A percentile compares a stretch with the other conserved stretches of the same genome.
Conservation (phyloP, 2,329 filamentous ascomycete genomes). For the Rachicladosporium sp. region DNA sequence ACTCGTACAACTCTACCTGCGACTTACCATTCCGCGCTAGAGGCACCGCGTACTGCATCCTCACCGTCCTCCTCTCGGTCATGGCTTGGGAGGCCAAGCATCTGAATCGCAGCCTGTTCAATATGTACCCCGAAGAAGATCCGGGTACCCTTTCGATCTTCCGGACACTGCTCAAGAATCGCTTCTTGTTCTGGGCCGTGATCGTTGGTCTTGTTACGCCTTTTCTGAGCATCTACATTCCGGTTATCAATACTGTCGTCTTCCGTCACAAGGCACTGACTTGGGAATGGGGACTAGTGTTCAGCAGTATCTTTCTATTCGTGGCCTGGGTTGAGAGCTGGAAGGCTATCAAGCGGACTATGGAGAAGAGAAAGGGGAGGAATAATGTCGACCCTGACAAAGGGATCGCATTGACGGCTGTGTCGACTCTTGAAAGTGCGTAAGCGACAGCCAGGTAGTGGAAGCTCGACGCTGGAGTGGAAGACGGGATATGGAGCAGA, state of each 20-base stretch:
- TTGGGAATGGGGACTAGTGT: conserved; percentile 37
- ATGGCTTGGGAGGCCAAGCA: conserved; percentile 35
- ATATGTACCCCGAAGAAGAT: conserved; percentile 28
- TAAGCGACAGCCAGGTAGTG: conserved; percentile 1
- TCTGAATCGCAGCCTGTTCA: conserved; percentile 32
- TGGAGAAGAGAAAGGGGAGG: conserved; percentile 2
- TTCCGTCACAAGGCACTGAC: conserved; percentile 32
- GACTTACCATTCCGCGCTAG: conserved; percentile 29
- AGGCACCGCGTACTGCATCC: conserved; percentile 29
- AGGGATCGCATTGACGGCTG: background rate
- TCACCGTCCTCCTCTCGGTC: conserved; percentile 29
- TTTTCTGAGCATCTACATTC: conserved; percentile 35
- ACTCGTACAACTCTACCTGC: conserved; percentile 26
- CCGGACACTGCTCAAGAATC: conserved; percentile 21
- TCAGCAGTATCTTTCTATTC: conserved; percentile 29
- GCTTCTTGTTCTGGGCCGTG: conserved; percentile 28
- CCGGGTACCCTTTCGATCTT: conserved; percentile 23
- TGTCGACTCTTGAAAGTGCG: conserved; percentile 22
- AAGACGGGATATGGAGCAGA: too few species aligned
- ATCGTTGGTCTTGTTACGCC: conserved; percentile 22
- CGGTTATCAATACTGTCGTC: conserved; percentile 32
- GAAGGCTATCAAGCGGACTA: conserved; percentile 32
- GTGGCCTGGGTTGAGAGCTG: conserved; percentile 31
- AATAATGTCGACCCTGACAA: conserved; percentile 8
- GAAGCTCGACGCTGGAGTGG: too few species aligned